phyloP scores from a whole-genome alignment of 495 filamentous ascomycete species.

The Lasiosphaeria ovina region DNA sequence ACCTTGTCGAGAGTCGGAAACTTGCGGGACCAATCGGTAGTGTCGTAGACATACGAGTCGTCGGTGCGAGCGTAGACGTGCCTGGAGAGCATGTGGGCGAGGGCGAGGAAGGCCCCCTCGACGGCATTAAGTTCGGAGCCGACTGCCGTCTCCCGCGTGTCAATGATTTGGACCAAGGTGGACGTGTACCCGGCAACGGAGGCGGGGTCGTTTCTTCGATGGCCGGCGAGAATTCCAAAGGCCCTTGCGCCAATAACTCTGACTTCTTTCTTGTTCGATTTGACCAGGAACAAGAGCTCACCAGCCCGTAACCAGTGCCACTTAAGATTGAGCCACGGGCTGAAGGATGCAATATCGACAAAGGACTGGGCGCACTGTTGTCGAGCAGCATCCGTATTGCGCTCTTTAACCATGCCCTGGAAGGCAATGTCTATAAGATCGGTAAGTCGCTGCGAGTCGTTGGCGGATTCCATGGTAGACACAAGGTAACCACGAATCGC shows the following conservation, averaged over 20 bases:
- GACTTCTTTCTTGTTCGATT: conserved; percentile 65
- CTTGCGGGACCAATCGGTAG: conserved; percentile 5
- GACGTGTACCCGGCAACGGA: conserved; percentile 13
- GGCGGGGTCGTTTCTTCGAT: conserved; percentile 45
- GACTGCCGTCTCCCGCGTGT: conserved; percentile 26
- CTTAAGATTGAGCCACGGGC: conserved; percentile 51
- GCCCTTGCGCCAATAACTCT: conserved; percentile 63
- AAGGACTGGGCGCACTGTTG: conserved; percentile 58
- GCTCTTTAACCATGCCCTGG: conserved; percentile 54
- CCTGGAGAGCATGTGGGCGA: conserved; percentile 29
- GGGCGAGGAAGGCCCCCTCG: conserved; percentile 35
- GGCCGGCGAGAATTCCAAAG: conserved; percentile 76
- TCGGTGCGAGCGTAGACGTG: conserved; percentile 24
- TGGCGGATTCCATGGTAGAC: conserved; percentile 20
- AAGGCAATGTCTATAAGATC: conserved; percentile 55
- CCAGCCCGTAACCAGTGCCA: conserved; percentile 45
- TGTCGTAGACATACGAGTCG: background rate
- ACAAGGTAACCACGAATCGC: conserved; percentile 53
- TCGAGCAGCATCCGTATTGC: conserved; percentile 40
- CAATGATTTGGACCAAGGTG: conserved; percentile 17
- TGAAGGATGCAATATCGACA: conserved; percentile 64
- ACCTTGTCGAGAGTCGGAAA: conserved; percentile 27
- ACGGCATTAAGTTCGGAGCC: conserved; percentile 37
- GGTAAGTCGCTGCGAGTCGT: conserved; percentile 44
- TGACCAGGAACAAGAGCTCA: conserved; percentile 57